These are phyloP conservation scores for Panicum virgatum DNA, from an alignment of 202 grass and related monocot genomes.

Conservation along the genomic window DNA sequence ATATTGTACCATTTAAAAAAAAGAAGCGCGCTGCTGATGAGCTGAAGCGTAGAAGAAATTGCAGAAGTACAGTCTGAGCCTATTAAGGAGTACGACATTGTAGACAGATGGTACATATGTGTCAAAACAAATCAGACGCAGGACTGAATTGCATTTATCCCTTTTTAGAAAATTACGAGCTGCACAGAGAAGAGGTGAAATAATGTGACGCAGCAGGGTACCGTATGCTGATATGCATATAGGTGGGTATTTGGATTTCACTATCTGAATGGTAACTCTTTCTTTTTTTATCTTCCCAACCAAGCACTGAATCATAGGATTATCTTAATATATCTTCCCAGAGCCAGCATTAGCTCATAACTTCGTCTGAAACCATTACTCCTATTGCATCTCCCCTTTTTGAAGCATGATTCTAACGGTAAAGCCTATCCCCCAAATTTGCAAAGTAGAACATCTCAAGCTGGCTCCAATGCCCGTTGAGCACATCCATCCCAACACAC, in stretches of 20 bases:
- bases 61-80: conserved; percentile 6
- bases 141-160: neutral
- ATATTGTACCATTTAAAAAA: neutral
- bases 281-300: neutral
- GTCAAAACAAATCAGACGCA: neutral
- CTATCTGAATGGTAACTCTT: neutral
- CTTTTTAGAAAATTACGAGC: neutral
- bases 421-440: neutral
- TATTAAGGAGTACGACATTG: neutral
- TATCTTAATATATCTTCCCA: neutral
- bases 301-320: neutral
- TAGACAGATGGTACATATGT: conserved; percentile 3
- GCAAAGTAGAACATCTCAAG: neutral
- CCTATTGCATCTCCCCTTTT: neutral
- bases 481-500: neutral
- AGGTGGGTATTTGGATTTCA: neutral
- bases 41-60: neutral
- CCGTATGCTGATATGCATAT: neutral
- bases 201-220: neutral
- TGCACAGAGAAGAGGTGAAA: neutral
- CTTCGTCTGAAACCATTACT: neutral
- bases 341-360: neutral
- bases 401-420: neutral
- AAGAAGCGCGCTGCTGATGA: neutral
- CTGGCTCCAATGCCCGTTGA: neutral